A percentile compares a stretch with the other conserved stretches of the same genome.
Conservation (phyloP, 2,329 filamentous ascomycete species). For the Nigrospora oryzae region DNA sequence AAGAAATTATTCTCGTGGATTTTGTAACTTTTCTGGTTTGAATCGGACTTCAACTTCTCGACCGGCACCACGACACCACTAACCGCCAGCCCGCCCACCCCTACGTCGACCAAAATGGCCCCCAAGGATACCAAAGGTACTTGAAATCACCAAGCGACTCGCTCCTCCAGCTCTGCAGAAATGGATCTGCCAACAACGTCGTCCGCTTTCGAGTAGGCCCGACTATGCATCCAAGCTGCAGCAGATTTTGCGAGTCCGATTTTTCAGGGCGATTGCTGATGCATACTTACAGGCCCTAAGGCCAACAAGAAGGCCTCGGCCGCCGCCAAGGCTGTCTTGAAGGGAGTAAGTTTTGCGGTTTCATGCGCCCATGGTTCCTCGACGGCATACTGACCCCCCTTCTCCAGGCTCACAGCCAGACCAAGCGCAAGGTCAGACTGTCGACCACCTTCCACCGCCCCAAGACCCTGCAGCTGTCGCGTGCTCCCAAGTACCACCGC, state of each 20-base stretch:
- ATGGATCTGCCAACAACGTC: conserved; percentile 5
- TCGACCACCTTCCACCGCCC: conserved; percentile 95
- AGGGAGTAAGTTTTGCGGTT: conserved; percentile 64
- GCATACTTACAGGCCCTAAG: conserved; percentile 47
- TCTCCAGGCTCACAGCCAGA: conserved; percentile 52
- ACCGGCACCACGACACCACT: conserved; percentile 2
- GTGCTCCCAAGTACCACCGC: conserved; percentile 91
- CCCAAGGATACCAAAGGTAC: conserved; percentile 41
- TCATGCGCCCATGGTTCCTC: background rate
- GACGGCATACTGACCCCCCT: background rate
- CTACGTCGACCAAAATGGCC: conserved; percentile 24
- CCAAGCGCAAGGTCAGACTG: conserved; percentile 86
- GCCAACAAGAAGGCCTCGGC: conserved; percentile 80
- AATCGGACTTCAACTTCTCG: background rate
- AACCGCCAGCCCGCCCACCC: conserved; percentile 9
- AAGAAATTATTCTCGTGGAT: too few relatives aligned
- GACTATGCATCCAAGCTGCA: conserved; percentile 54
- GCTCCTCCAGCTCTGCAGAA: background rate
- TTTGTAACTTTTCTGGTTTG: background rate
- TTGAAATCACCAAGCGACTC: conserved; percentile 12
- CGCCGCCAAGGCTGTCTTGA: conserved; percentile 92
- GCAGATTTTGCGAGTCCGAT: conserved; percentile 70
- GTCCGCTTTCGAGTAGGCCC: conserved; percentile 8
- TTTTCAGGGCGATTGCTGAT: conserved; percentile 62
- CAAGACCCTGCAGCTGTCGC: conserved; percentile 89